Conservation (phyloP, 164 flowering plant genomes). For the Vitis rupestris region DNA sequence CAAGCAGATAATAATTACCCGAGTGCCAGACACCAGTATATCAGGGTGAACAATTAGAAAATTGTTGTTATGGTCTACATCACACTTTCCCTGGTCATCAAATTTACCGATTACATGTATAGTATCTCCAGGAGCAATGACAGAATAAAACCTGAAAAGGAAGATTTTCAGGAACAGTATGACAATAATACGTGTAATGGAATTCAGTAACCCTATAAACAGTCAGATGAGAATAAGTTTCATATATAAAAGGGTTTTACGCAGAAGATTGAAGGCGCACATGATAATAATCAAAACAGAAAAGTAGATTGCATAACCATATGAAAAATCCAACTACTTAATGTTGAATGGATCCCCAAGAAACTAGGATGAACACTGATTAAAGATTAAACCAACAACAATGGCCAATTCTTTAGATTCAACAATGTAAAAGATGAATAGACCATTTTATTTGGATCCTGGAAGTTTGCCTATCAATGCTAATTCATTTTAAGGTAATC, state of each 20-base stretch:
- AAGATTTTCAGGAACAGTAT: background rate
- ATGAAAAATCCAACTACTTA: background rate
- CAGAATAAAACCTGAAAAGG: slow-evolving; percentile 65
- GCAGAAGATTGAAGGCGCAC: background rate
- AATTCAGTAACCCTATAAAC: background rate
- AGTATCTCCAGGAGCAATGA: slow-evolving; percentile 91
- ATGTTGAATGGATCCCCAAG: background rate
- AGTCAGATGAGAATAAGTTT: background rate
- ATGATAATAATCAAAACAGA: background rate
- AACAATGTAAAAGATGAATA: background rate
- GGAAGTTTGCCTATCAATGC: too few species aligned
- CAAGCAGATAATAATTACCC: slow-evolving; percentile 50
- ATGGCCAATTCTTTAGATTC: background rate
- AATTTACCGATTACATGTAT: slow-evolving; percentile 84
- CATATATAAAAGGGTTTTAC: background rate
- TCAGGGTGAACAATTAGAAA: slow-evolving; percentile 85
- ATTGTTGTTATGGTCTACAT: slow-evolving; percentile 59
- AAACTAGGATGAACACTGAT: background rate
- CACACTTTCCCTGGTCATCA: slow-evolving; percentile 73
- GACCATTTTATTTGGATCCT: background rate
- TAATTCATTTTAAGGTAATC: too few species aligned
- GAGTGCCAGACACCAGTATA: slow-evolving; percentile 79
- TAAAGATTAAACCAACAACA: background rate
- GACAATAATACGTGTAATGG: too few species aligned
- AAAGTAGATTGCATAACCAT: background rate